Conservation (phyloP, 2,329 filamentous ascomycete genomes). For the Fusarium devonianum region DNA sequence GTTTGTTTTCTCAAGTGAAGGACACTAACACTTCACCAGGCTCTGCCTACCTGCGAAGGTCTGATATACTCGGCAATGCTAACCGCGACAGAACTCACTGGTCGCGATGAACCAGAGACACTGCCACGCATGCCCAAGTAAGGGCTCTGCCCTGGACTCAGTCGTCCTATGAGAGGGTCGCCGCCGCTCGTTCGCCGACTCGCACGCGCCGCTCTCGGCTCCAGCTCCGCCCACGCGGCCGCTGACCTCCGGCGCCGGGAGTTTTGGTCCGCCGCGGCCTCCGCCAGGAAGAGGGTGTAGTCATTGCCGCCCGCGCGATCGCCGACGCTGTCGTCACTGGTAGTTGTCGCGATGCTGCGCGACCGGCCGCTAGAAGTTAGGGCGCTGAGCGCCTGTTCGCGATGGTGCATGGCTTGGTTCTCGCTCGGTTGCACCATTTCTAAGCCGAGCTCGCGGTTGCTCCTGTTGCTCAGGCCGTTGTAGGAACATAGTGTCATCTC, state of each 20-base stretch:
- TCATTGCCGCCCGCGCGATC: constrained; percentile 24
- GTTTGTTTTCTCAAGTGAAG: background rate
- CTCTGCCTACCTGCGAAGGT: constrained; percentile 15
- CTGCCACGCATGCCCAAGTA: constrained; percentile 23
- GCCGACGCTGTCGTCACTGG: constrained; percentile 3
- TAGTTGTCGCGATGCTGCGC: constrained; percentile 16
- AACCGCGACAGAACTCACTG: constrained; percentile 19
- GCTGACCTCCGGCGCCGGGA: constrained; percentile 19
- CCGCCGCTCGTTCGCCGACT: constrained; percentile 15
- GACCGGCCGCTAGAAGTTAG: constrained; percentile 9
- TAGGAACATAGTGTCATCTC: constrained; percentile 37
- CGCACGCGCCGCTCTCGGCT: constrained; percentile 11
- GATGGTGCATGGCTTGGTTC: constrained; percentile 19
- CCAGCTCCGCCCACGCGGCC: constrained; percentile 30
- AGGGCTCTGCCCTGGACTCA: constrained; percentile 15
- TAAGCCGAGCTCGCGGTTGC: constrained; percentile 1
- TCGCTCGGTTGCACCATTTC: constrained; percentile 22
- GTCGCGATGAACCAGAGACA: constrained; percentile 16
- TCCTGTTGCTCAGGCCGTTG: constrained; percentile 10
- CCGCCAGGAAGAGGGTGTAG: constrained; percentile 36
- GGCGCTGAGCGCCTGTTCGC: constrained; percentile 28
- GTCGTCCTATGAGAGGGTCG: constrained; percentile 14
- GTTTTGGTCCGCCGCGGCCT: constrained; percentile 19
- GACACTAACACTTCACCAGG: constrained; percentile 3
- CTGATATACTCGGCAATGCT: constrained; percentile 33